phyloP scores from a whole-genome alignment of 202 grass and related monocot species.

The Zizania palustris region DNA sequence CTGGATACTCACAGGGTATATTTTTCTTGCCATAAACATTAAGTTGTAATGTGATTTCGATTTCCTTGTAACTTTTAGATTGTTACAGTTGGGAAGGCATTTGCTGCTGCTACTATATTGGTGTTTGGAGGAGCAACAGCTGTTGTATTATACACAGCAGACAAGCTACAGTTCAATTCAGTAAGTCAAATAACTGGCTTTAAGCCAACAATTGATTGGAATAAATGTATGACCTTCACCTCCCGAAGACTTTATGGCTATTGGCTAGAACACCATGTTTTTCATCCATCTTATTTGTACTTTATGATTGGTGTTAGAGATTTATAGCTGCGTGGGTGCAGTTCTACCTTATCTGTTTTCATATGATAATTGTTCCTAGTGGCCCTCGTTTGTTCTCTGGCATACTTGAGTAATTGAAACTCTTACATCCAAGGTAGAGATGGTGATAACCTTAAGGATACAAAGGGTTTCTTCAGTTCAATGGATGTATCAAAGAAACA shows the following conservation, averaged over 20 bases:
- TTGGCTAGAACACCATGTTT: neutral
- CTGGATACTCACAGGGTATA: slow-evolving; percentile 72
- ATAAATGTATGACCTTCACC: neutral
- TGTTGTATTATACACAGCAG: slow-evolving; percentile 54
- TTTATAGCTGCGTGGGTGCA: neutral
- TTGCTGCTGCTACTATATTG: slow-evolving; percentile 63
- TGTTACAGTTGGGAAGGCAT: slow-evolving; percentile 88
- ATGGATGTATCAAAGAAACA: neutral
- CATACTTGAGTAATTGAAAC: neutral
- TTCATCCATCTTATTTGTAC: neutral
- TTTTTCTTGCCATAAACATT: slow-evolving; percentile 5
- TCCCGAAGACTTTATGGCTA: slow-evolving; percentile 2
- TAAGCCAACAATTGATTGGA: slow-evolving; percentile 11
- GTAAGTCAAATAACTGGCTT: slow-evolving; percentile 53
- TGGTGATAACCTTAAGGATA: neutral
- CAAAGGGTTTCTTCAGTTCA: neutral
- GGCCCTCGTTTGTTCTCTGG: neutral
- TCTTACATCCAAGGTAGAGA: neutral
- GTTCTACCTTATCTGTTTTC: neutral
- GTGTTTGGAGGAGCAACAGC: slow-evolving; percentile 79
- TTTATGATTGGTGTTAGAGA: neutral
- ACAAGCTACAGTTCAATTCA: slow-evolving; percentile 75
- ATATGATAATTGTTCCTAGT: neutral
- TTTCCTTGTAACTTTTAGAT: slow-evolving; percentile 29
- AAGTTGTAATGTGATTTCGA: slow-evolving; percentile 8